Base-by-base conservation (phyloP, 345 rosid species). In the Arabis alpina region DNA sequence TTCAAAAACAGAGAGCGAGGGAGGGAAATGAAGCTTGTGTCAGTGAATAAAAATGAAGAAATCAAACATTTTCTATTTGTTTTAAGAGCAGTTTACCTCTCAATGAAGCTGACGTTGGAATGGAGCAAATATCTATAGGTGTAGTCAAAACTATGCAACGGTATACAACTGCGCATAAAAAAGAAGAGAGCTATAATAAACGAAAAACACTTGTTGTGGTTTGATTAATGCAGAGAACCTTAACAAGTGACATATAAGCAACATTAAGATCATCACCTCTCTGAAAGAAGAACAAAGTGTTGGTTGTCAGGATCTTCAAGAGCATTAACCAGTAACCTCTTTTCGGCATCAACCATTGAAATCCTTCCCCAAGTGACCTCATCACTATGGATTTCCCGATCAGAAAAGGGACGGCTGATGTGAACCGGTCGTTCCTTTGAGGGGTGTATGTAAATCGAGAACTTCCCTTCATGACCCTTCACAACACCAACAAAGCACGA, bases 281-380 rank as follows among this genome's bases (percentile, higher is more conserved):
- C 99, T 56, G 99, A 94, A 63, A 94, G 93, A 64, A 94, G 84
- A 68, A 94, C 89, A 82, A 94, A 94, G 76, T 89, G 99, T 78
- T 87, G 97, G 76, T 94, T 94, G 69, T 89, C 91, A 30, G 88
- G 87, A 86, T 94, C 97, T 72, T 80, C 71, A 34, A 94, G 88
- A 77, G 99, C 99, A 59, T 70, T 84, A 16, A 91, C 98, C 48
- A 94, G 65, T 60, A 94, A 82, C 44, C 99, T 80, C 67, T 81
- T 89, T 85, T 94, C 99, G 1, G 99, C 99, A 80, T 92, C 97
- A 78, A 94, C 81, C 99, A 94, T 92, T 4, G 98, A 87, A 25
- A 94, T 89, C 71, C 86, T 90, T 42, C 99, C 99, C 99, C 99
- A 94, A 7, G 88, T 81, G 63, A 94, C 98, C 97, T 83, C 83